Base-by-base conservation (phyloP, 768 basidiomycete genomes). In the Megacollybia marginata region DNA sequence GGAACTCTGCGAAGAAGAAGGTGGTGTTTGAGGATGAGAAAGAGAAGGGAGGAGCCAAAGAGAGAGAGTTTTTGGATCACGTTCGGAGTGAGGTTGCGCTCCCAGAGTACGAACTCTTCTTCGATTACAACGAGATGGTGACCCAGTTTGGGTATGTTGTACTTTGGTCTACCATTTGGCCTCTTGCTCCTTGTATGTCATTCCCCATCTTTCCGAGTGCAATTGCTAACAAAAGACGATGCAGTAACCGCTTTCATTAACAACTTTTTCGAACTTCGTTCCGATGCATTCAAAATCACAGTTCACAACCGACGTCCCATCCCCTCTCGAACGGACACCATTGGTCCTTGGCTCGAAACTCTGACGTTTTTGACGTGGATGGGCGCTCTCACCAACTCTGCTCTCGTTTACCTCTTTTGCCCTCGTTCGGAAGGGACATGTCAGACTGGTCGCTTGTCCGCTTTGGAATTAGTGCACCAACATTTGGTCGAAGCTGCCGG, bases 121-220 rank as follows among this genome's bases (percentile, higher is more conserved):
- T 72, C 47, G 95, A 97, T 67, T 99, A 95, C 65, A 83, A 81
- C 59, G 95, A 99, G 69, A 97, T 99, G 94, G 89, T 89, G 12
- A 86, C 88, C 9, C 92, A 94, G 59, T 96, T 95, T 63, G 94
- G 94, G 0, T 93, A 94, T 61, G 83, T 97, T 33, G 82, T 80
- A 6, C 71, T 97, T 16, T 98, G 93, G 92, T 88, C 84, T 43
- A 84, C 89, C 34, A 90, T 94, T 52, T 98, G 94, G 94, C 92
- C 94, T 4, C 70, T 98, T n/a, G 87, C 92, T 2, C 83, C 92
- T 31, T 28, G 23, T 28, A 28, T 28, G 23, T 28, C 23, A 3
- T 28, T 28, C 23, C 23, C 6, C 23, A 6, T 28, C 23, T 6
- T 28, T 28, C 23, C 6, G 23, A 28, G 6, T 2, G 23, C 6